Conservation (phyloP, 2,329 filamentous ascomycete species). For the Neofusicoccum kwambonambiense region DNA sequence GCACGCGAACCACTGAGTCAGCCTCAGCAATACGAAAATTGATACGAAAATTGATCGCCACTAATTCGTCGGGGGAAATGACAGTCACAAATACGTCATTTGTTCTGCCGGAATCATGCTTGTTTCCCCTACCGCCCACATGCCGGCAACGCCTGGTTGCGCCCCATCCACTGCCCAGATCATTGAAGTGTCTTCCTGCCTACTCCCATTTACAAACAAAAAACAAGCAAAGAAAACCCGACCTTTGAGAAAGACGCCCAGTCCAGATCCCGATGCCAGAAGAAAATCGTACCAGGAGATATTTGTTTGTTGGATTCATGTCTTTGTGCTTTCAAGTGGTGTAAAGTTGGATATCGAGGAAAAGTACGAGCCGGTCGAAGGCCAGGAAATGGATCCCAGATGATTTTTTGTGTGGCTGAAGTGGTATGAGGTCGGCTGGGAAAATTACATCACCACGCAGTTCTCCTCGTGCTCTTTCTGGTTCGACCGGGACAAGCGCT, state of each 20-base stretch:
- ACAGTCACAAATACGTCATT: no score
- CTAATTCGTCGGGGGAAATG: no score
- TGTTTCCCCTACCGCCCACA: neutral
- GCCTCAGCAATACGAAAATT: no score
- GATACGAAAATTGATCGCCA: no score
- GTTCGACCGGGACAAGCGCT: slow-evolving; percentile 77
- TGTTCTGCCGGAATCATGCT: neutral
- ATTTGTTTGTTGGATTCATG: neutral
- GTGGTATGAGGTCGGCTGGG: no score
- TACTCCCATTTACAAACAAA: neutral
- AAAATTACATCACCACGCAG: slow-evolving; percentile 71
- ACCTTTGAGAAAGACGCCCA: neutral
- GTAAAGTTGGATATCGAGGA: neutral
- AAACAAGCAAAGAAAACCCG: neutral
- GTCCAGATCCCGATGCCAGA: neutral
- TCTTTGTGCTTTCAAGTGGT: neutral
- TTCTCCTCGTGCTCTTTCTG: slow-evolving; percentile 86
- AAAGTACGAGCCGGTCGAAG: neutral
- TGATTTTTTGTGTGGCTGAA: no score
- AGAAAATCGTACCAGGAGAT: neutral
- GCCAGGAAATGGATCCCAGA: neutral
- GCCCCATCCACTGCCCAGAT: neutral
- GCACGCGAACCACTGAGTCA: no score
- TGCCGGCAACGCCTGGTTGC: neutral
- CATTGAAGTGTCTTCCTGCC: neutral